Conservation (phyloP, 345 rosid species). For the Sisymbrium irio region DNA sequence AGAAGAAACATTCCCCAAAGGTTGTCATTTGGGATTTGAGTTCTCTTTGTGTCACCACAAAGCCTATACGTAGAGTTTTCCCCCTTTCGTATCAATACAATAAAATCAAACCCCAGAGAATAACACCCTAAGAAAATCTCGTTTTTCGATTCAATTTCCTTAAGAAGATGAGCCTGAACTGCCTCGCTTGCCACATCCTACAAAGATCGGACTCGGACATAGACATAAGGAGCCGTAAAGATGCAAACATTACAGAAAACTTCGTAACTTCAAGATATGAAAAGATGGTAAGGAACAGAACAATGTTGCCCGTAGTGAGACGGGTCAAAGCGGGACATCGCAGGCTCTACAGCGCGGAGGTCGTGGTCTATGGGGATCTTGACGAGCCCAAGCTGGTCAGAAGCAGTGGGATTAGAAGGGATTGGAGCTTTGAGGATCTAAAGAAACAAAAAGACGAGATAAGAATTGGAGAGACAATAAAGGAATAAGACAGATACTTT, state of each 20-base stretch:
- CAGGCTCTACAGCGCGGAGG: slow-evolving; percentile 38
- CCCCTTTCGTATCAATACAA: neutral
- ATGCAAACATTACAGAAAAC: slow-evolving; percentile 50
- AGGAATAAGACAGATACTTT: slow-evolving; percentile 17
- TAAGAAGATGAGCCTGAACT: slow-evolving; percentile 55
- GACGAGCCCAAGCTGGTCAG: slow-evolving; percentile 65
- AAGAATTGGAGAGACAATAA: slow-evolving; percentile 28
- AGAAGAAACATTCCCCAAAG: slow-evolving; percentile 7
- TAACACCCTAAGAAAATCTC: neutral
- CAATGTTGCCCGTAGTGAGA: slow-evolving; percentile 19
- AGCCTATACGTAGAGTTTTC: neutral
- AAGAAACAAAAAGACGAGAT: slow-evolving; percentile 31
- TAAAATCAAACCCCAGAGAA: neutral
- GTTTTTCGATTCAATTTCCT: neutral
- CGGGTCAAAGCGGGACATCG: slow-evolving; percentile 43
- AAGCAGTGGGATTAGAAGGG: slow-evolving; percentile 86
- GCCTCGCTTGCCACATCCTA: slow-evolving; percentile 53
- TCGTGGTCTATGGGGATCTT: slow-evolving; percentile 9
- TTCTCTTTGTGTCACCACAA: neutral
- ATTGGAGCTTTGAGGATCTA: slow-evolving; percentile 95
- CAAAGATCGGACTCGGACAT: slow-evolving; percentile 33
- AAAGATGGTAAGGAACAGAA: slow-evolving; percentile 22
- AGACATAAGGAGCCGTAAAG: slow-evolving; percentile 18
- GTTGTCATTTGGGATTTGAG: slow-evolving; percentile 1
- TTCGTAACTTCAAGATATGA: slow-evolving; percentile 28